Conservation (phyloP, 2,329 filamentous ascomycete genomes). For the Dendrostoma leiphaemia region DNA sequence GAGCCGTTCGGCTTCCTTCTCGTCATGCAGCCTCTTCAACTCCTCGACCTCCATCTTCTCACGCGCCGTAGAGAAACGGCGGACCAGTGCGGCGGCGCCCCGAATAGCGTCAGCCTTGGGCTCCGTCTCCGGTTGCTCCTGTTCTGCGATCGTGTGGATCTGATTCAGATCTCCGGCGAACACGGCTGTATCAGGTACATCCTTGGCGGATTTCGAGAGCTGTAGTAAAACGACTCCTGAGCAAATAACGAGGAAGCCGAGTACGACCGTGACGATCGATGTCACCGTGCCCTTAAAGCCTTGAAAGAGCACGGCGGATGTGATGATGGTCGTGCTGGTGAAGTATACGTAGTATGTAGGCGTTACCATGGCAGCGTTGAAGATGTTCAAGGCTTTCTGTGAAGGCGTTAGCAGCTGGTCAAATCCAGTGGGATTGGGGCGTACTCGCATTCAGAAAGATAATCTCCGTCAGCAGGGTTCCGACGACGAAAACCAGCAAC, state of each 20-base stretch:
- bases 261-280: conserved; percentile 82
- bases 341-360: conserved; percentile 99
- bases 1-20: conserved; percentile 69
- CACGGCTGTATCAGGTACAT: conserved; percentile 89
- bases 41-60: conserved; percentile 80
- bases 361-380: conserved; percentile 94
- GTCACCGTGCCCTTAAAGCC: conserved; percentile 86
- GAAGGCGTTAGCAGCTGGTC: conserved; percentile 1
- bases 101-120: conserved; percentile 96
- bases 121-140: conserved; percentile 93
- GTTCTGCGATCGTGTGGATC: conserved; percentile 90
- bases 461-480: conserved; percentile 89
- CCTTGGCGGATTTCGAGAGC: conserved; percentile 96
- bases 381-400: conserved; percentile 97
- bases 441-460: conserved; percentile 87
- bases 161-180: conserved; percentile 93
- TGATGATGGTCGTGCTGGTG: conserved; percentile 91
- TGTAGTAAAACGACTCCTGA: conserved; percentile 88
- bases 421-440: not conserved
- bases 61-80: conserved; percentile 73
- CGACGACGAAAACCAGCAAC: conserved; percentile 82
- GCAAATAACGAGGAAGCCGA: conserved; percentile 93
- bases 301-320: conserved; percentile 86
- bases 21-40: conserved; percentile 73
- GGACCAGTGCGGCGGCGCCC: conserved; percentile 82